Conservation (phyloP, 768 basidiomycete genomes). For the Piloderma croceum region DNA sequence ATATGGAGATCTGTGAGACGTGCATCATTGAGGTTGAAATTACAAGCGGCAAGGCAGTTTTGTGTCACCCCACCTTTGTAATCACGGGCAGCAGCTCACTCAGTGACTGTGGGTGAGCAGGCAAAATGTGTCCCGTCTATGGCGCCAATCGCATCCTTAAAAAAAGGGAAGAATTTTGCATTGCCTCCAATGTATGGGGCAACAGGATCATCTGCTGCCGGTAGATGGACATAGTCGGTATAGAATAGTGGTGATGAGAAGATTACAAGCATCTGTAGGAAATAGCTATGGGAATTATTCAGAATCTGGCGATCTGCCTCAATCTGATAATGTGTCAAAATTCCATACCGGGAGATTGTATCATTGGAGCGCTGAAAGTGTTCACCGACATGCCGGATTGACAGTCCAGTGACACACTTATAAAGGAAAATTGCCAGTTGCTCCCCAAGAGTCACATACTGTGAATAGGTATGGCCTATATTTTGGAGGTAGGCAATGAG, state of each 20-base stretch:
- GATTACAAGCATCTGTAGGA: too few species aligned
- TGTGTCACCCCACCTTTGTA: conserved; percentile 28
- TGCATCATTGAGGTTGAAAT: conserved; percentile 28
- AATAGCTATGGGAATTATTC: too few species aligned
- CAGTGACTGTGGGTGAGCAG: conserved; percentile 8
- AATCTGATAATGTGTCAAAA: too few species aligned
- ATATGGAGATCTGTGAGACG: conserved; percentile 23
- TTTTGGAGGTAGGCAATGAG: conserved; percentile 7
- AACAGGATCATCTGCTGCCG: conserved; percentile 4
- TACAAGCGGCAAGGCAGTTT: conserved; percentile 32
- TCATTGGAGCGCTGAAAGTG: too few species aligned
- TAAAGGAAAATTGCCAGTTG: conserved; percentile 26
- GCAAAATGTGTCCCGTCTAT: conserved; percentile 23
- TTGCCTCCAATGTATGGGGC: conserved; percentile 12
- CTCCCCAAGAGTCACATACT: conserved; percentile 19
- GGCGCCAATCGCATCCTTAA: too few species aligned
- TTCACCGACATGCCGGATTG: too few species aligned
- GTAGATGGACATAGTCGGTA: too few species aligned
- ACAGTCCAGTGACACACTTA: too few species aligned
- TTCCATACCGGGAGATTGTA: too few species aligned
- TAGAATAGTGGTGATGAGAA: too few species aligned
- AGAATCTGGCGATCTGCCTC: too few species aligned
- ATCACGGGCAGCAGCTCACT: conserved; percentile 10
- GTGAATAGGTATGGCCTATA: conserved; percentile 2
- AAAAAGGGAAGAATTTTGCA: conserved; percentile 21